Conservation (phyloP, 345 rosid genomes). For the Eucalyptus virginea region DNA sequence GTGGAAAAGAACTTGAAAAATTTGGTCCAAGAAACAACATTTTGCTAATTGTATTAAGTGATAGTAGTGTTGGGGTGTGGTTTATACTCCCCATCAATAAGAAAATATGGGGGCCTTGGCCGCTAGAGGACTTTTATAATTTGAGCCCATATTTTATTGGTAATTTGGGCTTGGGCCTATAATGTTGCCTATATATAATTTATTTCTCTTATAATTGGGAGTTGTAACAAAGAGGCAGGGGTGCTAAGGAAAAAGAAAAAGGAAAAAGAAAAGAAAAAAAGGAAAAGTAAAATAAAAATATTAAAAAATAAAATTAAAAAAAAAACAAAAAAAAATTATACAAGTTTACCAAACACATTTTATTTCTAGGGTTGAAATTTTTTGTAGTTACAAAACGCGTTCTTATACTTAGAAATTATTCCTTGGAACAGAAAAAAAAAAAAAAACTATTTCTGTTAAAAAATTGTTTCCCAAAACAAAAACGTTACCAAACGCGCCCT, state of each 20-base stretch:
- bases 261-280: too few relatives aligned
- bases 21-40: not conserved
- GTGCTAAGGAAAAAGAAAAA: too few relatives aligned
- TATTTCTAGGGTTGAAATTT: rapidly evolving
- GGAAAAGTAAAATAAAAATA: too few relatives aligned
- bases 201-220: not conserved
- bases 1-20: not conserved
- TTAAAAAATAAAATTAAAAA: too few relatives aligned
- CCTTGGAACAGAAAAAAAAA: rapidly evolving
- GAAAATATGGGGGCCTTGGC: rapidly evolving
- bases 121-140: too few relatives aligned
- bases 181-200: too few relatives aligned
- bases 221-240: not conserved
- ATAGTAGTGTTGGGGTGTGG: not conserved
- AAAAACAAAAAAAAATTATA: too few relatives aligned
- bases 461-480: too few relatives aligned
- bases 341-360: too few relatives aligned
- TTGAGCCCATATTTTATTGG: not conserved
- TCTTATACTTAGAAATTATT: too few relatives aligned
- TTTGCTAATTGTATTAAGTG: not conserved
- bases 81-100: too few relatives aligned
- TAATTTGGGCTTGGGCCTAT: not conserved
- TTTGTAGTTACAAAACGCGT: rapidly evolving
- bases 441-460: rapidly evolving
- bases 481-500: too few relatives aligned